Evolutionary conservation across 345 rosid species (phyloP), one percentile per base, ranked within the genome.

Genomic region (Erodium maritimum): DNA sequence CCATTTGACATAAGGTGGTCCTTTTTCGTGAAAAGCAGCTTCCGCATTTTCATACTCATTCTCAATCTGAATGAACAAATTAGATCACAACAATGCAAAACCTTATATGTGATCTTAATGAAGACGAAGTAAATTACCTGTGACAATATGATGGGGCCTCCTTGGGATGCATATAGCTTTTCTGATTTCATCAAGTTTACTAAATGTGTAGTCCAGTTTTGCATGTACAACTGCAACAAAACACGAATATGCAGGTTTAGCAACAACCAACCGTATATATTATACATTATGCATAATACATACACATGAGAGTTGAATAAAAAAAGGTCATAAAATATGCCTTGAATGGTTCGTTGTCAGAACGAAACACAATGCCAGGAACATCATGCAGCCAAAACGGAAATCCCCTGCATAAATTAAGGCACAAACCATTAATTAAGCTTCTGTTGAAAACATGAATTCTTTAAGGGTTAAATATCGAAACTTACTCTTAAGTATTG

Each of bases 61-160:
- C 73, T 90, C 97, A 45, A 87, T 83, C 91, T 90, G 46, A 57
- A 46, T 25, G 17, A 34, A 0, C 56, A 23, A 57, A 65, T 11
- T 11, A 29, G 37, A 29, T 29, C 37, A n/a, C n/a, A n/a, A n/a
- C n/a, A n/a, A n/a, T n/a, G n/a, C n/a, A n/a, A n/a, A n/a, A n/a
- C n/a, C n/a, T n/a, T n/a, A n/a, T n/a, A n/a, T n/a, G n/a, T n/a
- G n/a, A n/a, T n/a, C n/a, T n/a, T n/a, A n/a, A n/a, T n/a, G n/a
- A n/a, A n/a, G n/a, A n/a, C n/a, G n/a, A n/a, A n/a, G n/a, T n/a
- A n/a, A n/a, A n/a, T 54, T 59, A 83, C 91, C 94, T 90, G 95
- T 17, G 95, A 87, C 54, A 87, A 70, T 68, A 90, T 85, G 55
- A 85, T 87, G 12, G 97, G 95, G 10, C 97, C 95, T 65, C 95